Evolutionary conservation across 2,329 filamentous ascomycete genomes (phyloP).

Genomic region (Diplocarpon rosae): DNA sequence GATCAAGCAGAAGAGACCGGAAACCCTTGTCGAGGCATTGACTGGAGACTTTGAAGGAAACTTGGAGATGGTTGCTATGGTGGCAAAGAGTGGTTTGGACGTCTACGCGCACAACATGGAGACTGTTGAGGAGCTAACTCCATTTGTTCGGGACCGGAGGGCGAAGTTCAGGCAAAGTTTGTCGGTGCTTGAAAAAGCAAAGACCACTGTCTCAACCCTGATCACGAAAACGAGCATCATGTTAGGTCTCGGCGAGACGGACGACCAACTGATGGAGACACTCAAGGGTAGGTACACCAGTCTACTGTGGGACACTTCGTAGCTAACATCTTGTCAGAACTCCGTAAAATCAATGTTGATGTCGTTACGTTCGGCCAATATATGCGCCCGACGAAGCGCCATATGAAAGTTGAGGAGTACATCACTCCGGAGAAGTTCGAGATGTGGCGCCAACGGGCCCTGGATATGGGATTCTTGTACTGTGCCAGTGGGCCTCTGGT

Average conservation of each 20-base stretch:
- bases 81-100: conserved; percentile 81
- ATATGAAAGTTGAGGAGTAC: conserved; percentile 95
- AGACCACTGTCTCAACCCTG: conserved; percentile 60
- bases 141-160: conserved; percentile 77
- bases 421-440: conserved; percentile 87
- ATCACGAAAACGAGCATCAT: conserved; percentile 99
- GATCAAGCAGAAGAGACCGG: conserved; percentile 76
- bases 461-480: conserved; percentile 95
- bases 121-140: conserved; percentile 83
- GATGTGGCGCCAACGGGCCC: conserved; percentile 75
- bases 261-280: conserved; percentile 72
- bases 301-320: background rate
- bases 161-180: conserved; percentile 84
- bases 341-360: conserved; percentile 73
- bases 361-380: conserved; percentile 99
- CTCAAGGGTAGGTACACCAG: conserved; percentile 45
- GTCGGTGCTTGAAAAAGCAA: conserved; percentile 68
- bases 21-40: conserved; percentile 69
- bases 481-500: conserved; percentile 90
- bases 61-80: conserved; percentile 72
- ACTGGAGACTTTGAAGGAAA: conserved; percentile 85
- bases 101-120: conserved; percentile 97
- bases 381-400: conserved; percentile 96
- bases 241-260: conserved; percentile 87
- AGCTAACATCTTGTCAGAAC: conserved; percentile 38